Base-by-base conservation (phyloP, 306 rosid species). In the Purshia tridentata region DNA sequence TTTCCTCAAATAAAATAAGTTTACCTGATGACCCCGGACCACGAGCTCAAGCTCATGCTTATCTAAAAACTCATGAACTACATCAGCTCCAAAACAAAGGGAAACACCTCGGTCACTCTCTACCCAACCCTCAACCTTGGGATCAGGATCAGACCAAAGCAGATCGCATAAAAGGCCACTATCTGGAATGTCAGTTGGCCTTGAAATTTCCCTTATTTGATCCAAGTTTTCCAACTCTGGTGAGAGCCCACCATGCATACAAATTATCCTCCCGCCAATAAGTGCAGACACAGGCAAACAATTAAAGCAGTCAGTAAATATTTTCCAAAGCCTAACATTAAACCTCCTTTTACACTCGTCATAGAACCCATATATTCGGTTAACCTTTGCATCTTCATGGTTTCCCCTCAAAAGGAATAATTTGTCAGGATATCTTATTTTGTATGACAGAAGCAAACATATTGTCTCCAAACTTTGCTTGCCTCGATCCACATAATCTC, bases 381-480 rank as follows among this genome's bases (percentile, higher is more conserved):
- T 92, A 52, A 92, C 88, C 90, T 89, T 89, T 22, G 97, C 97
- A 8, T 92, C 97, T 73, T 92, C 97, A 16, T 92, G 97, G 87
- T 92, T 92, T 77, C 97, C 97, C 74, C 97, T 83, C 86, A 92
- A 72, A 29, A 92, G 90, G 54, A 40, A 51, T 65, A 92, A 52
- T 70, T 75, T 89, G 64, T 89, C 90, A 2, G 96, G 97, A 75
- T 86, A 83, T 78, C 81, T 87, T 54, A 92, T 85, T 80, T 92
- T 92, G 85, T 87, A 89, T 53, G 97, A 87, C 82, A 91, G 78
- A 65, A 91, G 95, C 83, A 91, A 76, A 72, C 97, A 91, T 80
- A 91, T 89, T 4, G 95, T 91, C 87, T 91, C 97, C 84, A 91
- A 81, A 72, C 97, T 91, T 78, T 91, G 95, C 88, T 89, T 91